phyloP scores from a whole-genome alignment of 345 rosid species.

The Syzygium grande region DNA sequence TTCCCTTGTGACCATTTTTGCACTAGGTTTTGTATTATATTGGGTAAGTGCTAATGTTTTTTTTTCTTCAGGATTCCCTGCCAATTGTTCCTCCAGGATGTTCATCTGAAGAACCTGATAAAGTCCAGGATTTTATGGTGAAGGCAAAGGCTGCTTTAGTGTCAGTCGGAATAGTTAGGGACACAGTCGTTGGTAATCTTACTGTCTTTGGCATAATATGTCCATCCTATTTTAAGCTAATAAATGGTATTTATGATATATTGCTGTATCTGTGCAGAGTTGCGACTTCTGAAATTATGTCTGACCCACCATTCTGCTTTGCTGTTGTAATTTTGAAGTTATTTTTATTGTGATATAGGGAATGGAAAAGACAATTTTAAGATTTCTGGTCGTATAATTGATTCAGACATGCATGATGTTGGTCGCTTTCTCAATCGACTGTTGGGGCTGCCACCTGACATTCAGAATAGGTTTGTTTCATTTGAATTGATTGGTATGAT shows the following conservation, averaged over 20 bases:
- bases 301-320: neutral
- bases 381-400: slow-evolving; percentile 89
- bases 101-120: slow-evolving; percentile 76
- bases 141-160: slow-evolving; percentile 97
- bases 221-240: neutral
- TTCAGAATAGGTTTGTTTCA: slow-evolving; percentile 70
- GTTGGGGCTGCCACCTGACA: slow-evolving; percentile 91
- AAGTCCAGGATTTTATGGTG: slow-evolving; percentile 63
- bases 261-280: neutral
- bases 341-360: slow-evolving; percentile 32
- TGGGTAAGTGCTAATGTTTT: slow-evolving; percentile 7
- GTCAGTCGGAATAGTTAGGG: slow-evolving; percentile 97
- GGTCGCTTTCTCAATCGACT: slow-evolving; percentile 94
- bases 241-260: neutral
- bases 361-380: slow-evolving; percentile 79
- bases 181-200: slow-evolving; percentile 59
- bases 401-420: slow-evolving; percentile 98
- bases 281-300: neutral
- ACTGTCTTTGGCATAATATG: neutral
- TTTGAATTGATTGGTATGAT: slow-evolving; percentile 7
- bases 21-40: neutral
- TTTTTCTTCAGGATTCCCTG: slow-evolving; percentile 64
- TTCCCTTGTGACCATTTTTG: slow-evolving; percentile 3
- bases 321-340: neutral
- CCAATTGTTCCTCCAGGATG: slow-evolving; percentile 98